Percentiles rank a stretch among this genome's conserved stretches.
phyloP scores from a whole-genome alignment of 768 basidiomycete species.

The Paxillus ammoniavirescens region DNA sequence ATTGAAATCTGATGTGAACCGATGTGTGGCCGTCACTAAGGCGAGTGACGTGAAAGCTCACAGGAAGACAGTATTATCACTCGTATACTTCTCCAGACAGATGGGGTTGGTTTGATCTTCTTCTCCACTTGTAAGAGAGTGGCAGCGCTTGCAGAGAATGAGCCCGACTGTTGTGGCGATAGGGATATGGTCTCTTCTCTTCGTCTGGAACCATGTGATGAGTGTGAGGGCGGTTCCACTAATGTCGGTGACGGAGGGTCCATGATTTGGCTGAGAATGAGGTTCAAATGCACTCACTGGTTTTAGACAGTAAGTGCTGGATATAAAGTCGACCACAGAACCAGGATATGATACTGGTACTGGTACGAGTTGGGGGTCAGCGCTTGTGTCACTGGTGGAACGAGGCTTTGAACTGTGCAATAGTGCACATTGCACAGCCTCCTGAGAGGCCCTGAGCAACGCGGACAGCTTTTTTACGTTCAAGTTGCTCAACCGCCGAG shows the following conservation, averaged over 20 bases:
- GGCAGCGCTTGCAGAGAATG: slow-evolving; percentile 17
- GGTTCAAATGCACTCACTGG: slow-evolving; percentile 7
- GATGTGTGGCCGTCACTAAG: slow-evolving; percentile 1
- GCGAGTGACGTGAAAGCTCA: slow-evolving; percentile 27
- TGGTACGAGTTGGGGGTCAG: too few relatives aligned
- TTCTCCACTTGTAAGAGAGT: slow-evolving; percentile 38
- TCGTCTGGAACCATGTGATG: slow-evolving; percentile 2
- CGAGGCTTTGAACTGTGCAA: too few relatives aligned
- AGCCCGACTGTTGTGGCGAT: slow-evolving; percentile 2
- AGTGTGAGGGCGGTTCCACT: slow-evolving; percentile 11
- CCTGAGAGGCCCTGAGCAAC: too few relatives aligned
- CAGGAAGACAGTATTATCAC: slow-evolving; percentile 60
- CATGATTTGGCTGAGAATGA: slow-evolving; percentile 11
- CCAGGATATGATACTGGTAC: too few relatives aligned
- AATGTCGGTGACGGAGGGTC: slow-evolving; percentile 4
- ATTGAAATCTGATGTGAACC: slow-evolving; percentile 54
- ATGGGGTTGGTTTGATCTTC: slow-evolving; percentile 42
- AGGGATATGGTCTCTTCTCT: neutral
- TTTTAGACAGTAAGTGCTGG: neutral
- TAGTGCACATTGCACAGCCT: too few relatives aligned
- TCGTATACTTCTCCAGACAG: slow-evolving; percentile 43
- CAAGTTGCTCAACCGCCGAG: too few relatives aligned
- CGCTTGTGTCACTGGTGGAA: too few relatives aligned
- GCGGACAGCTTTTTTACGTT: too few relatives aligned
- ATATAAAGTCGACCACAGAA: too few relatives aligned